Evolutionary conservation across 2,329 filamentous ascomycete genomes (phyloP).

Genomic region (Pestalotiopsis sp.): DNA sequence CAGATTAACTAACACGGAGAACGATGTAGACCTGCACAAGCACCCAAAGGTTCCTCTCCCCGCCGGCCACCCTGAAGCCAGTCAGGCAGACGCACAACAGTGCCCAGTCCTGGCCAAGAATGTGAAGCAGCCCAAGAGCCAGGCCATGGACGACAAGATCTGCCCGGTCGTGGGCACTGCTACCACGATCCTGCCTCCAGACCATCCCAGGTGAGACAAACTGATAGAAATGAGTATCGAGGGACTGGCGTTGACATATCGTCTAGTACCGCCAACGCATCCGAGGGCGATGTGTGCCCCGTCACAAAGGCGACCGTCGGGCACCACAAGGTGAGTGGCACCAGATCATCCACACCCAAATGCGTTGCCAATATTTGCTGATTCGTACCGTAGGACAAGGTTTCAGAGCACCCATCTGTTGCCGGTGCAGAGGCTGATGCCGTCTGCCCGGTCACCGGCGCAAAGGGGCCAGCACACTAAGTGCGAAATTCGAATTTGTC

Average conservation of each 20-base stretch:
- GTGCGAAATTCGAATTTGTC: background rate
- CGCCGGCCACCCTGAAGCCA: conserved; percentile 22
- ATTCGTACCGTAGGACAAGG: conserved; percentile 27
- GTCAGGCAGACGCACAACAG: conserved; percentile 34
- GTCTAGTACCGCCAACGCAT: conserved; percentile 25
- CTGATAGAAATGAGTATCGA: background rate
- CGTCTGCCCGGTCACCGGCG: conserved; percentile 40
- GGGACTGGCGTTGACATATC: conserved; percentile 12
- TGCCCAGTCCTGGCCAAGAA: conserved; percentile 38
- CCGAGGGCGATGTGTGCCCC: conserved; percentile 35
- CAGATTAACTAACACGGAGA: background rate
- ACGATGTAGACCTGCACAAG: conserved; percentile 32
- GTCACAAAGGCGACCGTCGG: conserved; percentile 43
- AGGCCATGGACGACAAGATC: conserved; percentile 41
- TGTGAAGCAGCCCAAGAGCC: conserved; percentile 35
- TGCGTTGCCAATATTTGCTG: background rate
- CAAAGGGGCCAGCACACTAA: conserved; percentile 15
- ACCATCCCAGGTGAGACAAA: conserved; percentile 34
- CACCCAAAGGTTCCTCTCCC: conserved; percentile 36
- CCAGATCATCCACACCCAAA: background rate
- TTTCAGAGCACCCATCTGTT: conserved; percentile 36
- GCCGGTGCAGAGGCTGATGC: conserved; percentile 26
- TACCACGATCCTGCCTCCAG: conserved; percentile 40
- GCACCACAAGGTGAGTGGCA: conserved; percentile 33
- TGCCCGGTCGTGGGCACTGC: conserved; percentile 43